Evolutionary conservation across 208 protist species (phyloP), one percentile per base, ranked within the genome.

Genomic region (Trypanosoma boissoni): DNA sequence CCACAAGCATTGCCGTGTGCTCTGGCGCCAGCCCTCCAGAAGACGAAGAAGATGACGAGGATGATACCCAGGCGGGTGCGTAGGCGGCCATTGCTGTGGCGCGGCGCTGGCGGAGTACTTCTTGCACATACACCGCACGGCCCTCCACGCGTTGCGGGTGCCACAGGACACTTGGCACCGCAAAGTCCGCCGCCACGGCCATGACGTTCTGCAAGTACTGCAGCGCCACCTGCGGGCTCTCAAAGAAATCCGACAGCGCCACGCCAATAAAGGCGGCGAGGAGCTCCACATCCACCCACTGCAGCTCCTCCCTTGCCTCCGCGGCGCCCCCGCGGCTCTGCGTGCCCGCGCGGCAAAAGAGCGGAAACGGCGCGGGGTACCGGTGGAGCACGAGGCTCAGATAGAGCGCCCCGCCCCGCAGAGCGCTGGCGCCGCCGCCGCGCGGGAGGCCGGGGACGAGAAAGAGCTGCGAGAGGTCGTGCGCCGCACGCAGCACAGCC

Each of bases 281-380:
- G 2, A 84, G 44, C 67, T 92, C 79, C 27, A 92, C 74, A 56
- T 92, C 86, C n/a, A 86, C 71, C 82, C 86, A 92, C 58, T 92
- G 79, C 42, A 89, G 57, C 29, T 79, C 78, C 8, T 74, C 73
- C n/a, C n/a, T 16, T 4, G 34, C 39, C 50, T 23, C 42, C n/a
- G 55, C 20, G 9, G 9, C 20, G n/a, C n/a, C 14, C 18, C 7
- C 42, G 12, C 39, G 5, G n/a, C 27, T 45, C 20, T 61, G 64
- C 2, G 51, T 68, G 51, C 58, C 51, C n/a, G 52, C 58, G 10
- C 59, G 46, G 18, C 21, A 66, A 63, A 91, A 91, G 12, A 88
- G 61, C 3, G 85, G 85, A 54, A 92, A 92, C 23, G 83, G 78
- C 12, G 78, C 74, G 26, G 76, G 62, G 46, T 76, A 92, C 0